phyloP scores from a whole-genome alignment of 1,284 basidiomycete genomes.

The Porodaedalea pini region DNA sequence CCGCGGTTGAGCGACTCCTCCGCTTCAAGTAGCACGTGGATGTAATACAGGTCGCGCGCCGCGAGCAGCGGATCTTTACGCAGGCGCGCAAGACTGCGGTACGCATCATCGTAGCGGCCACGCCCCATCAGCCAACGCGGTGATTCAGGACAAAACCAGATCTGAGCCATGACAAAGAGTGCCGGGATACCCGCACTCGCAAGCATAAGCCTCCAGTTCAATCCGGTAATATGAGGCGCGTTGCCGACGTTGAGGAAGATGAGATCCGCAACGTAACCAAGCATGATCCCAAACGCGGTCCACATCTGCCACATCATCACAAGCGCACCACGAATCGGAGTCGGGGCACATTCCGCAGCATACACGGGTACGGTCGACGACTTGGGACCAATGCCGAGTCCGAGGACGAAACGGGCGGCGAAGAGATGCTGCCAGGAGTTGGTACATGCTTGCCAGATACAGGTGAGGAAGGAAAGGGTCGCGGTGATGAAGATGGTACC shows the following conservation, averaged over 20 bases:
- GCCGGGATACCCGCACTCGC: slow-evolving; percentile 59
- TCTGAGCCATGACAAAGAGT: slow-evolving; percentile 51
- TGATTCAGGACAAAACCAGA: slow-evolving; percentile 57
- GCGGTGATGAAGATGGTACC: slow-evolving; percentile 69
- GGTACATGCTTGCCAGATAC: slow-evolving; percentile 52
- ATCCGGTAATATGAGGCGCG: slow-evolving; percentile 41
- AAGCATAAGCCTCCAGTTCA: slow-evolving; percentile 70
- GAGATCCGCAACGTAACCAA: slow-evolving; percentile 55
- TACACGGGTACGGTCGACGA: slow-evolving; percentile 57
- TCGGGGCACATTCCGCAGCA: slow-evolving; percentile 60
- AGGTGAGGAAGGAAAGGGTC: slow-evolving; percentile 51
- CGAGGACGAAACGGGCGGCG: slow-evolving; percentile 54
- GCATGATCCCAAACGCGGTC: slow-evolving; percentile 65
- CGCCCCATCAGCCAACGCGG: slow-evolving; percentile 74
- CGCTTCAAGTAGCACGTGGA: slow-evolving; percentile 55
- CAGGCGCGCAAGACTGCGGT: slow-evolving; percentile 52
- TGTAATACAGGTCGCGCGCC: slow-evolving; percentile 53
- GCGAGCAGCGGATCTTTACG: slow-evolving; percentile 66
- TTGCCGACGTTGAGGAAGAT: slow-evolving; percentile 53
- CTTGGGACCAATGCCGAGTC: slow-evolving; percentile 69
- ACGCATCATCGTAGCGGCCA: slow-evolving; percentile 54
- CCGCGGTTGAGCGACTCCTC: slow-evolving; percentile 43
- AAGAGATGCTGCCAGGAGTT: slow-evolving; percentile 31
- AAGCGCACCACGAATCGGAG: slow-evolving; percentile 64
- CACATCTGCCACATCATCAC: slow-evolving; percentile 17